phyloP scores from a whole-genome alignment of 768 basidiomycete genomes.

The Mycena indigotica region DNA sequence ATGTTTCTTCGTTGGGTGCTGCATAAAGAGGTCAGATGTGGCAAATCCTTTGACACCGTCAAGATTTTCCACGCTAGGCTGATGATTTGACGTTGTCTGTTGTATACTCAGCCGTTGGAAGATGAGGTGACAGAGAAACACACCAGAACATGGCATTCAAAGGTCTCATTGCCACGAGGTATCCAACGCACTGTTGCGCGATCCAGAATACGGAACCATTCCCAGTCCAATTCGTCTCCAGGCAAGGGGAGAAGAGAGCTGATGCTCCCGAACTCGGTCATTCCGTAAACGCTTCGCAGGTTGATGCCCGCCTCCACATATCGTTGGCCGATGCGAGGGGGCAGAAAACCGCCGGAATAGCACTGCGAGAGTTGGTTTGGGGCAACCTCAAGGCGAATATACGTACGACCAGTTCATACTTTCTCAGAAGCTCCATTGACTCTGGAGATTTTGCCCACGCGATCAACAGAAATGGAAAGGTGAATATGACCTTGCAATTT shows the following conservation, averaged over 20 bases:
- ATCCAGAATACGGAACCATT: slow-evolving; percentile 34
- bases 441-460: slow-evolving; percentile 35
- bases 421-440: slow-evolving; percentile 28
- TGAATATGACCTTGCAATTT: slow-evolving; percentile 31
- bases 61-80: slow-evolving; percentile 36
- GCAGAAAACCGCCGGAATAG: slow-evolving; percentile 35
- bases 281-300: slow-evolving; percentile 34
- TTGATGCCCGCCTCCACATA: slow-evolving; percentile 36
- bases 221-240: slow-evolving; percentile 29
- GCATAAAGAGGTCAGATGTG: slow-evolving; percentile 39
- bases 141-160: slow-evolving; percentile 42
- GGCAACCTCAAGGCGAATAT: too few species aligned
- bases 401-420: slow-evolving; percentile 29
- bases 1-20: slow-evolving; percentile 40
- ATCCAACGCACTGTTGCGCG: slow-evolving; percentile 34
- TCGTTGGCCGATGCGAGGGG: slow-evolving; percentile 37
- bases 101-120: background rate
- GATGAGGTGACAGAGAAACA: background rate
- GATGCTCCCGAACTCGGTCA: slow-evolving; percentile 37
- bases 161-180: slow-evolving; percentile 38
- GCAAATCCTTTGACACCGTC: slow-evolving; percentile 39
- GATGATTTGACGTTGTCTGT: slow-evolving; percentile 32
- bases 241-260: slow-evolving; percentile 16
- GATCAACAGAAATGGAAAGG: slow-evolving; percentile 41
- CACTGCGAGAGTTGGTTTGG: too few species aligned